These are phyloP conservation scores for Chalciporus pseudorubinellus DNA, from an alignment of 768 basidiomycete genomes.

Conservation along the genomic window DNA sequence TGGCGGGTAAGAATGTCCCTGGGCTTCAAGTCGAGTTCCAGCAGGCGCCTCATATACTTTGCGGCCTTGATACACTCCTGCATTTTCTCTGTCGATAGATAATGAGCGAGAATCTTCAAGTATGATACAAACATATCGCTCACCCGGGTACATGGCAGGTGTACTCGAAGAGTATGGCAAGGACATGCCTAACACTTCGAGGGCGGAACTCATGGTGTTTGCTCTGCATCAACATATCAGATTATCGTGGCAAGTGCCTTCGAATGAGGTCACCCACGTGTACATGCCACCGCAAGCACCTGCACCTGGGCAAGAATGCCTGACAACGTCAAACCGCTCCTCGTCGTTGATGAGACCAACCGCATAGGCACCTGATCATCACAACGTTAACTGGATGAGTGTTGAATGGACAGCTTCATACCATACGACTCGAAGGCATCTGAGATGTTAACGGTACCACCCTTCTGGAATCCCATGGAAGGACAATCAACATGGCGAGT, in stretches of 20 bases:
- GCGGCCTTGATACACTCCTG: conserved; percentile 83
- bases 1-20: conserved; percentile 67
- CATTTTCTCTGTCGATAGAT: conserved; percentile 54
- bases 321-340: conserved; percentile 80
- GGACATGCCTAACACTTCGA: conserved; percentile 85
- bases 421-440: conserved; percentile 87
- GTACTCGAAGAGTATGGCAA: conserved; percentile 76
- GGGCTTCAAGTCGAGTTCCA: conserved; percentile 82
- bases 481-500: conserved; percentile 78
- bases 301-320: conserved; percentile 80
- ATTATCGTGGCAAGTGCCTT: background rate
- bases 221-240: conserved; percentile 42
- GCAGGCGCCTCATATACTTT: conserved; percentile 67
- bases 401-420: conserved; percentile 19
- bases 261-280: conserved; percentile 45
- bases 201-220: conserved; percentile 84
- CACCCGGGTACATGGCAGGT: conserved; percentile 72
- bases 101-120: background rate
- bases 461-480: conserved; percentile 70
- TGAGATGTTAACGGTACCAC: conserved; percentile 81
- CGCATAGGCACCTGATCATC: conserved; percentile 62
- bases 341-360: conserved; percentile 78
- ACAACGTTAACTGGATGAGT: background rate
- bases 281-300: conserved; percentile 91
- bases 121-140: background rate